phyloP scores from a whole-genome alignment of 192 early-diverging fungal species.

The Dissophora globulifera region DNA sequence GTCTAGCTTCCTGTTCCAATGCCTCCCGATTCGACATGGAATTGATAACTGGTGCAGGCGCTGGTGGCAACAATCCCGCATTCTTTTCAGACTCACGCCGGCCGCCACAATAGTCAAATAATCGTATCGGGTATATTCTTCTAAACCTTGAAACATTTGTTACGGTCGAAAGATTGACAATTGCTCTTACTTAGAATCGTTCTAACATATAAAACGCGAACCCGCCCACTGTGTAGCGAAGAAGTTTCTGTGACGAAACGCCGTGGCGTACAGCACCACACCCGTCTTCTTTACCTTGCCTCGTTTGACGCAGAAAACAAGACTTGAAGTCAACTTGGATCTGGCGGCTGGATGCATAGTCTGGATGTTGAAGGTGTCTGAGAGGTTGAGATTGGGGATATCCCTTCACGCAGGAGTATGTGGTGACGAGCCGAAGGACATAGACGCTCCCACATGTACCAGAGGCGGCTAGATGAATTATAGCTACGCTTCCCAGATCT shows the following conservation, averaged over 20 bases:
- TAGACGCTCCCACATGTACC: conserved; percentile 18
- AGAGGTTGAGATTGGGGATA: conserved; percentile 15
- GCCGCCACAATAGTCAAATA: conserved; percentile 19
- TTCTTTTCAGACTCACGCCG: conserved; percentile 3
- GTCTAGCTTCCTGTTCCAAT: conserved; percentile 43
- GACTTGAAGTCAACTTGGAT: background rate
- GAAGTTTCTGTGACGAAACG: conserved; percentile 21
- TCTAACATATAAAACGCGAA: conserved; percentile 39
- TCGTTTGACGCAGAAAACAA: conserved; percentile 6
- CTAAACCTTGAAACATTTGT: too few relatives aligned
- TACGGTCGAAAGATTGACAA: background rate
- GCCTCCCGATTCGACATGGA: conserved; percentile 32
- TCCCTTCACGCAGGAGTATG: conserved; percentile 36
- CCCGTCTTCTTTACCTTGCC: conserved; percentile 20
- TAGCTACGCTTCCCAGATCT: too few relatives aligned
- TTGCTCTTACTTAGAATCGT: conserved; percentile 11
- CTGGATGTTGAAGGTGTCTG: conserved; percentile 3
- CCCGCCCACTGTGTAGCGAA: conserved; percentile 3
- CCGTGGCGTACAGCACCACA: conserved; percentile 10
- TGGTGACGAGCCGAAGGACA: conserved; percentile 25
- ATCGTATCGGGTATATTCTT: too few relatives aligned
- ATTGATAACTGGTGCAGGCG: conserved; percentile 21
- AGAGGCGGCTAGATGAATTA: too few relatives aligned
- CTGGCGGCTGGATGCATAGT: background rate
- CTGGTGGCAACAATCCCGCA: conserved; percentile 20